A percentile compares a stretch with the other conserved stretches of the same genome.
phyloP scores from a whole-genome alignment of 176 grass and related monocot species.

The Rhynchospora breviuscula region DNA sequence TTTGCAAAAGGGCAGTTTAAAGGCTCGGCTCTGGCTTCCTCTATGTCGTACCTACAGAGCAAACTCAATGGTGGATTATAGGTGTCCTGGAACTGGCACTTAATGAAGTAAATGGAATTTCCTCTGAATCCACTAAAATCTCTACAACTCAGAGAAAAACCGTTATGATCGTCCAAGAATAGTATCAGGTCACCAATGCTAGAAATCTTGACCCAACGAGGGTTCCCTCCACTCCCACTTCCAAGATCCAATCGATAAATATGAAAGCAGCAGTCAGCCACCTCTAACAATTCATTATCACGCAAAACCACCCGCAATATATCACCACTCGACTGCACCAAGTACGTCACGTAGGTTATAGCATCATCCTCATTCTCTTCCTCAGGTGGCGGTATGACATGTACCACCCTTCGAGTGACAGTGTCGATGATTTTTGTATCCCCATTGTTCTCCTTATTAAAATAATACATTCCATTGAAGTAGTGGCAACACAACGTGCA shows the following conservation, averaged over 20 bases:
- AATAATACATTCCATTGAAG: too few species aligned
- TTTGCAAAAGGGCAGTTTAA: slow-evolving; percentile 10
- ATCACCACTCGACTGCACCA: not conserved
- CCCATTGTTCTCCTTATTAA: too few species aligned
- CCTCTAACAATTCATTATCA: not conserved
- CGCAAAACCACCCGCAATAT: slow-evolving; percentile 8
- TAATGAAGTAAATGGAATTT: slow-evolving; percentile 10
- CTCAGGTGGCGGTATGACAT: too few species aligned
- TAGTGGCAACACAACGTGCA: too few species aligned
- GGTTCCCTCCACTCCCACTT: not conserved
- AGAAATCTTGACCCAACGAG: slow-evolving; percentile 17
- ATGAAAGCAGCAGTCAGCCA: slow-evolving; percentile 8
- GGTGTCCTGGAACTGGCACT: not conserved
- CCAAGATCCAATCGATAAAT: slow-evolving; percentile 9
- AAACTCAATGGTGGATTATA: not conserved
- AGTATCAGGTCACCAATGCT: slow-evolving; percentile 15
- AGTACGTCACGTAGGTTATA: not conserved
- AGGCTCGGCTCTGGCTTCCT: slow-evolving; percentile 1
- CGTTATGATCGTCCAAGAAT: slow-evolving; percentile 15
- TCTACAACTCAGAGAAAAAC: not conserved
- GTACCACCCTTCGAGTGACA: too few species aligned
- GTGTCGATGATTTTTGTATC: too few species aligned
- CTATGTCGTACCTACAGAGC: slow-evolving; percentile 21
- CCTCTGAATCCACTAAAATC: slow-evolving; percentile 12
- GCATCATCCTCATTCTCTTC: not conserved